Evolutionary conservation across 257 asterid genomes (phyloP).

Genomic region (Primulina eburnea): DNA sequence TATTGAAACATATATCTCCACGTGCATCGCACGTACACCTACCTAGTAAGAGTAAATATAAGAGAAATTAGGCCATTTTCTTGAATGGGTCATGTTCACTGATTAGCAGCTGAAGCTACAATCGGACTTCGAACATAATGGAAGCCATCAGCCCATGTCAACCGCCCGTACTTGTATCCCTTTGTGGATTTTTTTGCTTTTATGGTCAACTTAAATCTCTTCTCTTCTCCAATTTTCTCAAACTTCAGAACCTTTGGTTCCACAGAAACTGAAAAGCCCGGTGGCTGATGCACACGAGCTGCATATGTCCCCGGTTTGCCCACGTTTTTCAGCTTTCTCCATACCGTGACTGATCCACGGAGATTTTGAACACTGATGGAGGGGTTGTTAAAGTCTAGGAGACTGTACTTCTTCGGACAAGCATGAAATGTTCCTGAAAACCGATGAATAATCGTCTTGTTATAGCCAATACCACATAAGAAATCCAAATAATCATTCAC

Average conservation of each 20-base stretch:
- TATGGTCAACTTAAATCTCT: slow-evolving; percentile 37
- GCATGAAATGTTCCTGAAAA: slow-evolving; percentile 21
- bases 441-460: slow-evolving; percentile 4
- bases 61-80: neutral
- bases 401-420: slow-evolving; percentile 34
- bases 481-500: neutral
- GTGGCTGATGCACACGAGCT: slow-evolving; percentile 33
- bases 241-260: slow-evolving; percentile 38
- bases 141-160: slow-evolving; percentile 49
- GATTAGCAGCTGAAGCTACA: slow-evolving; percentile 6
- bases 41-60: neutral
- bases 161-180: slow-evolving; percentile 34
- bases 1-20: too few relatives aligned
- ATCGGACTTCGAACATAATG: slow-evolving; percentile 53
- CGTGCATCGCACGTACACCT: too few relatives aligned
- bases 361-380: slow-evolving; percentile 34
- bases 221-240: slow-evolving; percentile 46
- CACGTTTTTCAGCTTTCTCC: slow-evolving; percentile 50
- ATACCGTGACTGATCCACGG: slow-evolving; percentile 22
- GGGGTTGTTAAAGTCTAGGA: slow-evolving; percentile 53
- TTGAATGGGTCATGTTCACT: neutral
- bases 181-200: neutral
- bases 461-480: slow-evolving; percentile 25
- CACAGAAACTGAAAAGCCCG: slow-evolving; percentile 30
- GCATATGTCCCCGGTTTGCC: slow-evolving; percentile 44